These are phyloP conservation scores for Metschnikowia colocasiae DNA, from an alignment of 805 yeast genomes.

Conservation along the genomic window DNA sequence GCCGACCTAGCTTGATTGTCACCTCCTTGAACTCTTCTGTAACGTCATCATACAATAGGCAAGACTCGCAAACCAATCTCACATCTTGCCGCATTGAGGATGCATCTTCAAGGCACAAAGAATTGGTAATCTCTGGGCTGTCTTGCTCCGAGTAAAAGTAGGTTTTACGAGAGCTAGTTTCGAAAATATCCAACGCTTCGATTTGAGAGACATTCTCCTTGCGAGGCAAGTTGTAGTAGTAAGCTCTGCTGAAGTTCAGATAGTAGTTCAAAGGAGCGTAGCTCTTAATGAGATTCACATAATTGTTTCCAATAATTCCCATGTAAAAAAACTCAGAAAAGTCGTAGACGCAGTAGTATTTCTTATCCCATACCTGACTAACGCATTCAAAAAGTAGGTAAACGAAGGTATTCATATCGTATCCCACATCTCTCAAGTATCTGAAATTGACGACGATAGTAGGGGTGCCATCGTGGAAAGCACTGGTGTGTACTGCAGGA, in stretches of 20 bases:
- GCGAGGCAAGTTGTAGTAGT: conserved; percentile 48
- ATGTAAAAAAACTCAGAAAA: conserved; percentile 55
- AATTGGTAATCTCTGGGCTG: conserved; percentile 29
- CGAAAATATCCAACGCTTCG: conserved; percentile 21
- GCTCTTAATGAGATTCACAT: conserved; percentile 35
- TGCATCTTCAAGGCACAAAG: conserved; percentile 34
- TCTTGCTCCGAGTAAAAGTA: conserved; percentile 36
- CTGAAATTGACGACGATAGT: conserved; percentile 52
- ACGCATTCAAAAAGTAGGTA: conserved; percentile 62
- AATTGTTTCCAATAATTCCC: conserved; percentile 23
- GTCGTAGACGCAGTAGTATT: conserved; percentile 61
- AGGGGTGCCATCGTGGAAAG: conserved; percentile 72
- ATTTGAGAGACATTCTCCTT: conserved; percentile 21
- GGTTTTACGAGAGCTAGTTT: conserved; percentile 14
- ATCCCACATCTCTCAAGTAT: conserved; percentile 31
- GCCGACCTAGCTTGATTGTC: conserved; percentile 64
- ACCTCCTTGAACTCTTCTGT: conserved; percentile 49
- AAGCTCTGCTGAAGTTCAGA: conserved; percentile 50
- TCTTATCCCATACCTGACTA: conserved; percentile 68
- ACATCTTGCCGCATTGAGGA: conserved; percentile 35
- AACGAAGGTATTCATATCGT: conserved; percentile 46
- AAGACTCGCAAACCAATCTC: conserved; percentile 32
- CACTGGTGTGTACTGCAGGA: conserved; percentile 56
- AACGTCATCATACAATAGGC: conserved; percentile 16
- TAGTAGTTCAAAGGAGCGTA: conserved; percentile 52